Evolutionary conservation across 306 rosid genomes (phyloP).

Genomic region (Cucurbita moschata): DNA sequence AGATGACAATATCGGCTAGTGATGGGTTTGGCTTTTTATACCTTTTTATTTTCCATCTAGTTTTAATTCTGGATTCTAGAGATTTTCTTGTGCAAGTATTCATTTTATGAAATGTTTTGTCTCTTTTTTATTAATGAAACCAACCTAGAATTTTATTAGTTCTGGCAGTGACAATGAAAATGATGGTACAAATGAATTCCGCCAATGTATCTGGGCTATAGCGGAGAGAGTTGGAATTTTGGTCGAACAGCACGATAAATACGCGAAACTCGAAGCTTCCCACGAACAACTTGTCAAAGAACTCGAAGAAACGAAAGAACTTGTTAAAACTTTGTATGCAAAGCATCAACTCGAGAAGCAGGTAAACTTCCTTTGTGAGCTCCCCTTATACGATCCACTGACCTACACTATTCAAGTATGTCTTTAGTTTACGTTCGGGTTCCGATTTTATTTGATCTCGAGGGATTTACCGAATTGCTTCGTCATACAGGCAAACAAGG

Average conservation of each 20-base stretch:
- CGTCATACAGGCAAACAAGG: slow-evolving; percentile 77
- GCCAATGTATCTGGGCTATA: slow-evolving; percentile 55
- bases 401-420: too few species aligned
- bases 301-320: slow-evolving; percentile 67
- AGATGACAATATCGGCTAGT: too few species aligned
- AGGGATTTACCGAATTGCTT: slow-evolving; percentile 4
- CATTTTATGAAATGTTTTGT: not conserved
- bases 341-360: slow-evolving; percentile 94
- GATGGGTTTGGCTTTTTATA: too few species aligned
- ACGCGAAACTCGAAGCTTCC: slow-evolving; percentile 50
- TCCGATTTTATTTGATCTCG: not conserved
- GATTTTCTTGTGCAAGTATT: not conserved
- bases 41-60: not conserved
- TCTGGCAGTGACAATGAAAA: slow-evolving; percentile 69
- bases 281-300: slow-evolving; percentile 75
- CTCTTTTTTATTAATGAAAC: slow-evolving; percentile 6
- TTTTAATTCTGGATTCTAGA: not conserved
- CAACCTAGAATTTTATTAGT: slow-evolving; percentile 33
- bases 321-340: slow-evolving; percentile 64
- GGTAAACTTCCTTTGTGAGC: slow-evolving; percentile 24
- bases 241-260: slow-evolving; percentile 65
- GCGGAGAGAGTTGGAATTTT: slow-evolving; percentile 67
- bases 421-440: not conserved
- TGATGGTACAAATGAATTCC: slow-evolving; percentile 66
- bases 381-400: not conserved